Conservation (phyloP, 163 green algal genomes). For the Trebouxiophyceae sp. region DNA sequence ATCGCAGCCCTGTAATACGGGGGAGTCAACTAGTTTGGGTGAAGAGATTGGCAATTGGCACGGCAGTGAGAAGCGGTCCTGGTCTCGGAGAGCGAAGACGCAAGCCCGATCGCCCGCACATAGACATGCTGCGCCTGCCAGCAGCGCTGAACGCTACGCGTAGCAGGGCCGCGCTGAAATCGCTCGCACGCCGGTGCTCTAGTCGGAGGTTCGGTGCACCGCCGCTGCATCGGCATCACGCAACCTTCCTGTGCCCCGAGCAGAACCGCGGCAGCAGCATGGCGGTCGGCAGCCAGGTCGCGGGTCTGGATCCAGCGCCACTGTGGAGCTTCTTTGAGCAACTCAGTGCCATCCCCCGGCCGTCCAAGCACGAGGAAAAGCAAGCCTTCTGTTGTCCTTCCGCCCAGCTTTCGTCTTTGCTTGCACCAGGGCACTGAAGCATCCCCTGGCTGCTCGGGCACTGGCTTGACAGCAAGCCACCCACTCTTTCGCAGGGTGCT, state of each 20-base stretch:
- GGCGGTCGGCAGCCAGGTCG: no score
- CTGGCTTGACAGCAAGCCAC: neutral
- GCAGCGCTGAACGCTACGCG: neutral
- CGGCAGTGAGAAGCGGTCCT: no score
- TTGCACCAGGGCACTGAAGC: neutral
- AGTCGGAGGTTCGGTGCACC: no score
- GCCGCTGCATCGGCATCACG: no score
- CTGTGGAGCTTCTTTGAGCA: slow-evolving; percentile 40
- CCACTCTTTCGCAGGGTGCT: slow-evolving; percentile 28
- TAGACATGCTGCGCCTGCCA: no score
- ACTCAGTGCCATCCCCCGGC: slow-evolving; percentile 35
- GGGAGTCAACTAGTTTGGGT: no score
- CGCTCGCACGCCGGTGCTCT: no score
- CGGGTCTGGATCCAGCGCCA: slow-evolving; percentile 27
- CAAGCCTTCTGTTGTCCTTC: slow-evolving; percentile 2
- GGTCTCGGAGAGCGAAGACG: no score
- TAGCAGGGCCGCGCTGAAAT: neutral
- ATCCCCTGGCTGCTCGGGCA: neutral
- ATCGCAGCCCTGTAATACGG: no score
- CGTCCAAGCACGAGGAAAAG: slow-evolving; percentile 41
- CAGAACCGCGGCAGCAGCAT: neutral
- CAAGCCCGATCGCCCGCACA: no score
- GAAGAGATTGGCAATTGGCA: no score
- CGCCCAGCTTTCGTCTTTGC: neutral
- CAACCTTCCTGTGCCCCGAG: neutral